Evolutionary conservation across 176 grass and related monocot species (phyloP), one percentile per base, ranked within the genome.

Genomic region (Ensete glaucum): DNA sequence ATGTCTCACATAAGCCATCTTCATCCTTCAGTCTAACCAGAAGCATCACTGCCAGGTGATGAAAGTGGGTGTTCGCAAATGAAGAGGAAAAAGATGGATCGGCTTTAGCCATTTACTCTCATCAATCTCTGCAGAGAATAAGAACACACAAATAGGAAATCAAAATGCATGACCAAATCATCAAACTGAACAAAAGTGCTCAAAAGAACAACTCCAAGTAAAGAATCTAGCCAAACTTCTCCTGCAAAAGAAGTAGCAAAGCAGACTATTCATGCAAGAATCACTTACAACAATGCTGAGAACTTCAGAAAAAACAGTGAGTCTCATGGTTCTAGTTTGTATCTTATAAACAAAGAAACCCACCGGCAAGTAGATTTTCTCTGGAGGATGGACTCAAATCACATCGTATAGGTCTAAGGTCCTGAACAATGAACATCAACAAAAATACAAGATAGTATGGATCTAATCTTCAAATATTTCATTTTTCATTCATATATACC

Each of bases 91-190:
- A 1, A 58, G 72, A 74, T 58, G 72, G 72, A 58, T 54, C 72
- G 43, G 73, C 73, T 75, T 43, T 49, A 75, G 73, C 73, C 73
- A 60, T 56, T 75, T n/a, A 56, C 54, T 58, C 72, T 75, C 73
- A 75, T 48, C 73, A 75, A 74, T 48, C 53, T 58, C 73, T 75
- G 54, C 54, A 58, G 54, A 58, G 16, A 74, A 74, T 43, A 58
- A 59, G 26, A 75, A 48, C 10, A 75, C 25, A 75, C 11, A 9
- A 29, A 34, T 19, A 9, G 16, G 49, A 24, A 29, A 53, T 54
- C 14, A 74, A 27, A 13, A 55, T 43, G 2, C 51, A 72, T 53
- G 19, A 24, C 16, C 70, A 72, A 23, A 53, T 72, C 12, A 72
- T 2, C 49, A 43, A 43, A 43, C 4, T 43, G 34, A 43, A 43